Evolutionary conservation across 352 stramenopile species (phyloP), one percentile per base, ranked within the genome.

Genomic region (Phytophthora pistaciae): DNA sequence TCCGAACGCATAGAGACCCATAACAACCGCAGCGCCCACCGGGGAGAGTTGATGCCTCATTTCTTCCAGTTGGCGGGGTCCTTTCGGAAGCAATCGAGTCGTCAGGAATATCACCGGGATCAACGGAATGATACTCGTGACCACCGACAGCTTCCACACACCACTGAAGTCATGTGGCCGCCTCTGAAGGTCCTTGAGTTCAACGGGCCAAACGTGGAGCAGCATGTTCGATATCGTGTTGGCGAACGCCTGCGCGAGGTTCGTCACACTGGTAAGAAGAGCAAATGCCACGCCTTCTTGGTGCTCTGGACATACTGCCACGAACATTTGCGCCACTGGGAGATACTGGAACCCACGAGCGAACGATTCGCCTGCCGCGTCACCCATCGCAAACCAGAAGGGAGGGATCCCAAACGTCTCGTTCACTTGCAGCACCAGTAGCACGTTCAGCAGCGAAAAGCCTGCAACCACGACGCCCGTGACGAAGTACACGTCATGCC

Each of bases 141-240:
- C 75, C 9, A 93, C 59, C 10, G 88, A 91, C 29, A 95, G 77
- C 58, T 94, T 94, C 88, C 88, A 95, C 14, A 95, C 83, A 14
- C 88, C 88, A 42, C 71, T 76, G n/a, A 78, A 90, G 31, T 91
- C 57, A 20, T 83, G 80, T 0, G 65, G 70, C 13, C 63, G 27
- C n/a, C 56, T 65, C 49, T 84, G 58, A 7, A 95, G 78, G 56
- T 95, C 85, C 3, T 60, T 56, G 0, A 94, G 66, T 50, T 95
- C 84, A 16, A 94, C 88, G 5, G 87, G 82, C 88, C 88, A 95
- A 14, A 95, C 59, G 2, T 67, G 66, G 33, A 95, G 75, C 42
- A 95, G 49, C 70, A 93, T 91, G 57, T 95, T 95, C 33, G 88
- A 92, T 27, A 94, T 72, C 7, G 88, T 95, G 70, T 77, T 79